Base-by-base conservation (phyloP, 306 rosid species). In the Casuarina glauca region DNA sequence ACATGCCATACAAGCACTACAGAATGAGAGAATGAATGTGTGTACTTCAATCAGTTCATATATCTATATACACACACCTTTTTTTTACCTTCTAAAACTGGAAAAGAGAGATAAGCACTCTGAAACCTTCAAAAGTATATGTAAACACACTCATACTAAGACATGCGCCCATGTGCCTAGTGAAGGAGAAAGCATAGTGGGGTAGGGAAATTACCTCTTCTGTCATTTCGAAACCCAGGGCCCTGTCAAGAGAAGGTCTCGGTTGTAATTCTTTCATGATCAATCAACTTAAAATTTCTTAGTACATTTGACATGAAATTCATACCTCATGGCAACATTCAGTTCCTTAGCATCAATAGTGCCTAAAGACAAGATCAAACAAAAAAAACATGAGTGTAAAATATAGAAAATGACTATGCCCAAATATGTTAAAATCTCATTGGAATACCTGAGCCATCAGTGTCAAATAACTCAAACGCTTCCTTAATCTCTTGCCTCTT, bases 151-250 rank as follows among this genome's bases (percentile, higher is more conserved):
- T 36, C 51, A 9, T 20, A 19, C 41, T 36, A 3, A 26, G 4
- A 54, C 44, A 38, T 7, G n/a, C 20, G 61, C 6, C 46, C 49
- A 52, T 5, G 6, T 62, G 44, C 16, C 17, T 39, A 63, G 5
- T 9, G 11, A 26, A 62, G n/a, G 39, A 82, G 41, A 16, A 50
- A 42, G 20, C 4, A 38, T 16, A 57, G 48, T n/a, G 53, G 62
- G 54, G 46, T 75, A 78, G 17, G 45, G 50, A 75, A 46, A 60
- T 81, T 88, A 95, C 99, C 96, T 91, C 93, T 60, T 95, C 99
- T 10, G 97, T 95, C 99, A 95, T 95, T 90, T 95, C 99, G 79
- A 95, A 93, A 61, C 98, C 99, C 74, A 95, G 98, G 55, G 99
- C 99, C 96, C 99, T 95, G 90, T 68, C 58, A 87, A 78, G 44